These are phyloP conservation scores for Tolypocladium album DNA, from an alignment of 2,329 filamentous ascomycete genomes.

Conservation along the genomic window DNA sequence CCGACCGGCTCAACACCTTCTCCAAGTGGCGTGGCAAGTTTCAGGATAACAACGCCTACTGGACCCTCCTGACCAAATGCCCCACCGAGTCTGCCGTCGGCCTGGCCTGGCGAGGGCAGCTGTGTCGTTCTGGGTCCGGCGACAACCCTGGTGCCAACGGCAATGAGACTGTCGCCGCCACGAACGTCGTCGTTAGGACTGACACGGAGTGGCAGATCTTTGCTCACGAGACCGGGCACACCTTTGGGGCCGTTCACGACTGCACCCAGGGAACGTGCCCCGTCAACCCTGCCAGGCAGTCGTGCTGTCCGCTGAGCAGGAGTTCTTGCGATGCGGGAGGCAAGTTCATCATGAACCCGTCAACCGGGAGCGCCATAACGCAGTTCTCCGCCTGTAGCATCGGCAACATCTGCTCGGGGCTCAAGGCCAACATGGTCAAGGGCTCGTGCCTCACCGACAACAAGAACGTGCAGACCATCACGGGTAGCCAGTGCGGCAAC, in stretches of 20 bases:
- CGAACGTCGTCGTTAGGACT: conserved; percentile 83
- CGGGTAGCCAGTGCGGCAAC: conserved; percentile 82
- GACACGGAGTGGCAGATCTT: conserved; percentile 89
- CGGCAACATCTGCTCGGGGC: conserved; percentile 85
- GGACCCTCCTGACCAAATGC: conserved; percentile 79
- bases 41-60: conserved; percentile 77
- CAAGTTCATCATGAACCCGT: conserved; percentile 94
- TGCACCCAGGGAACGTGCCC: conserved; percentile 66
- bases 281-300: conserved; percentile 36
- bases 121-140: conserved; percentile 55
- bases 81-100: conserved; percentile 77
- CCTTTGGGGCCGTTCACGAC: conserved; percentile 92
- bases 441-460: conserved; percentile 76
- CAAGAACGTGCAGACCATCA: conserved; percentile 69
- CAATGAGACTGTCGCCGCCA: conserved; percentile 66
- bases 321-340: conserved; percentile 62
- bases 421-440: conserved; percentile 63
- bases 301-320: conserved; percentile 70
- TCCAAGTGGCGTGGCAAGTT: conserved; percentile 76
- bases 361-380: conserved; percentile 60
- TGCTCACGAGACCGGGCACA: conserved; percentile 89
- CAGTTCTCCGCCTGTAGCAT: conserved; percentile 81
- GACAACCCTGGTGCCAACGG: conserved; percentile 36
- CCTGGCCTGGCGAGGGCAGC: conserved; percentile 84
- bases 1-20: conserved; percentile 74